Conservation (phyloP, 2,329 filamentous ascomycete species). For the Cladosporium sp. region DNA sequence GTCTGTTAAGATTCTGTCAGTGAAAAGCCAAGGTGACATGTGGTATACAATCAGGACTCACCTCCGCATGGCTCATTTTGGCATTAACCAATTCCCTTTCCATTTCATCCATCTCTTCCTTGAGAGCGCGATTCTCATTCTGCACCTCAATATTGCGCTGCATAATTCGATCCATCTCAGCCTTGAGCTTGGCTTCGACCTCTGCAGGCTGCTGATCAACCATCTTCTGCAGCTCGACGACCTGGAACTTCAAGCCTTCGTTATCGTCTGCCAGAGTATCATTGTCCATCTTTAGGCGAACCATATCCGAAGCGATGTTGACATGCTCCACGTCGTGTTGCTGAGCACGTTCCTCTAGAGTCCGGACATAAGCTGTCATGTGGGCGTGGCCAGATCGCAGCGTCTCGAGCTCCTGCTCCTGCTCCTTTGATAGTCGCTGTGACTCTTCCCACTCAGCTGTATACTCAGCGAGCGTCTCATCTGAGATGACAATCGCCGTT, state of each 20-base stretch:
- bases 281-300: slow-evolving; percentile 89
- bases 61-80: slow-evolving; percentile 94
- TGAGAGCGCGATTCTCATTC: slow-evolving; percentile 81
- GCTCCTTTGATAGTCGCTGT: slow-evolving; percentile 73
- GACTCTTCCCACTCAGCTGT: slow-evolving; percentile 89
- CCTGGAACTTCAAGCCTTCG: slow-evolving; percentile 79
- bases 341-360: slow-evolving; percentile 82
- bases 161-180: slow-evolving; percentile 89
- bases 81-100: slow-evolving; percentile 88
- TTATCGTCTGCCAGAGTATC: slow-evolving; percentile 85
- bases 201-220: slow-evolving; percentile 88
- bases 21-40: slow-evolving; percentile 18
- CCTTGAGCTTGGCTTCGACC: slow-evolving; percentile 74
- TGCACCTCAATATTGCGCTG: slow-evolving; percentile 89
- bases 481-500: slow-evolving; percentile 78
- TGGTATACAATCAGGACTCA: slow-evolving; percentile 45
- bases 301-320: slow-evolving; percentile 82
- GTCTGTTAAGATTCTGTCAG: slow-evolving; percentile 30
- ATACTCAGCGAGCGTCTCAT: slow-evolving; percentile 76
- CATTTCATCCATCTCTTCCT: slow-evolving; percentile 86
- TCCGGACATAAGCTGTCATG: slow-evolving; percentile 72
- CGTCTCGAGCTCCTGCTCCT: slow-evolving; percentile 74
- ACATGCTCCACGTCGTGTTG: slow-evolving; percentile 88
- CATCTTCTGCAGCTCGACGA: slow-evolving; percentile 76
- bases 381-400: slow-evolving; percentile 64